Evolutionary conservation across 768 basidiomycete species (phyloP).

Genomic region (Amanita fuliginea): DNA sequence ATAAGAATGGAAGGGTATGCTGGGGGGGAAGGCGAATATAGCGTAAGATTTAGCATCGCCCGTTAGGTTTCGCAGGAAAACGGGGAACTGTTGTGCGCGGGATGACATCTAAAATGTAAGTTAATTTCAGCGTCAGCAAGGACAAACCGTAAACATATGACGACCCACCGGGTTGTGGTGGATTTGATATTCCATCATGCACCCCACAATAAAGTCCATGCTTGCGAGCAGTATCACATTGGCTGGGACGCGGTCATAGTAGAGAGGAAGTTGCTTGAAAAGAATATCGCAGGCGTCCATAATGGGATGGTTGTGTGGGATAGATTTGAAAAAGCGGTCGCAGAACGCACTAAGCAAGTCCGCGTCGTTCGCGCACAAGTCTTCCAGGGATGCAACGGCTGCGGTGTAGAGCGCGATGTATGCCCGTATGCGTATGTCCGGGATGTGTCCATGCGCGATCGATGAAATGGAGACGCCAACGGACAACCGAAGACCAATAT

Average conservation of each 20-base stretch:
- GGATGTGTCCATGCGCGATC: slow-evolving; percentile 18
- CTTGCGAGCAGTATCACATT: slow-evolving; percentile 25
- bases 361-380: slow-evolving; percentile 16
- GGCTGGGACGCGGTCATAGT: slow-evolving; percentile 18
- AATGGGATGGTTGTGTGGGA: slow-evolving; percentile 18
- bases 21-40: background rate
- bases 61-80: slow-evolving; percentile 1
- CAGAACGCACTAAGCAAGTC: slow-evolving; percentile 22
- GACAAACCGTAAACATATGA: too few species aligned
- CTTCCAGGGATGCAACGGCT: slow-evolving; percentile 25
- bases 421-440: slow-evolving; percentile 16
- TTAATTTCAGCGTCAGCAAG: too few species aligned
- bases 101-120: background rate
- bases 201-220: slow-evolving; percentile 22
- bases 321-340: slow-evolving; percentile 16
- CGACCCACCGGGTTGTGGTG: background rate
- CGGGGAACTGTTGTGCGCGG: background rate
- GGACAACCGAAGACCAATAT: slow-evolving; percentile 18
- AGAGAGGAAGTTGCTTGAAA: slow-evolving; percentile 16
- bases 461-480: slow-evolving; percentile 18
- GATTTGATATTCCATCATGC: slow-evolving; percentile 9
- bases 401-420: slow-evolving; percentile 30
- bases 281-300: slow-evolving; percentile 23
- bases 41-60: background rate
- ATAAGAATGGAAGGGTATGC: slow-evolving; percentile 6